These are phyloP conservation scores for Cadophora sp. DNA, from an alignment of 2,329 filamentous ascomycete genomes.

Conservation along the genomic window DNA sequence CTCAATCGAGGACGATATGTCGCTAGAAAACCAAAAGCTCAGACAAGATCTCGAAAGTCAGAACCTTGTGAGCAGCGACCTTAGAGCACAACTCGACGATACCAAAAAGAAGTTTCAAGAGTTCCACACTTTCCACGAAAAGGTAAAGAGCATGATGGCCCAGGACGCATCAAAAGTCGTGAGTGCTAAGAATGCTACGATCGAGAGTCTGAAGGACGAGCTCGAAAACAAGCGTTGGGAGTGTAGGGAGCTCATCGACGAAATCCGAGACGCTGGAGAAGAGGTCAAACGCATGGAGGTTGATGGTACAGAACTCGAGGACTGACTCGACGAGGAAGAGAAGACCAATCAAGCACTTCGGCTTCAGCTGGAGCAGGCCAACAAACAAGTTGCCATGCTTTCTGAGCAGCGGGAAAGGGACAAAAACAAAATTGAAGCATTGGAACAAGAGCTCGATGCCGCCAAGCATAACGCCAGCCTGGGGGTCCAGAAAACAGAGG, in stretches of 20 bases:
- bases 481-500: not conserved
- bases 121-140: not conserved
- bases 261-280: not conserved
- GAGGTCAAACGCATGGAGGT: not conserved
- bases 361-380: not conserved
- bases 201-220: not conserved
- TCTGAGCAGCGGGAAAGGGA: not conserved
- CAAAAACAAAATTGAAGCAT: not conserved
- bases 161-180: not conserved
- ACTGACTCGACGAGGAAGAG: not conserved
- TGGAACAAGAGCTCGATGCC: not conserved
- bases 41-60: not conserved
- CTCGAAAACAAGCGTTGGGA: not conserved
- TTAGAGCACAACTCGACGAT: not conserved
- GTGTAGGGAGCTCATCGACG: not conserved
- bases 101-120: not conserved
- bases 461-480: not conserved
- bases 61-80: not conserved
- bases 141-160: not conserved
- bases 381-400: not conserved
- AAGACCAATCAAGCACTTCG: not conserved
- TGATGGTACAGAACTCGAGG: not conserved
- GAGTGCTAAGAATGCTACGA: not conserved
- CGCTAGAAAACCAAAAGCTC: not conserved
- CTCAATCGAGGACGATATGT: not conserved